Conservation (phyloP, 108 stramenopile genomes). For the Seminavis robusta region DNA sequence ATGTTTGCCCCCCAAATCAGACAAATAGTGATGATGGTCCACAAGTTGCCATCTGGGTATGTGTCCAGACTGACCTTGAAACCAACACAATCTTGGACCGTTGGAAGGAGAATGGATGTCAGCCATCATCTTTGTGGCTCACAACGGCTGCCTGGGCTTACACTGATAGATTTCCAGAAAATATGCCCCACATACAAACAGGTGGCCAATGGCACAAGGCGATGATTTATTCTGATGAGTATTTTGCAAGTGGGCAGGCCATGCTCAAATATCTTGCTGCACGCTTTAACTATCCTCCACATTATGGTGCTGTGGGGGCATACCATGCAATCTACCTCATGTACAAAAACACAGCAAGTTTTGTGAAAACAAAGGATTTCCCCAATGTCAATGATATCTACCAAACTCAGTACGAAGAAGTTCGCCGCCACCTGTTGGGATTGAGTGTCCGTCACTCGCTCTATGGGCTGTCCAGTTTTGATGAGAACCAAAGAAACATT, state of each 20-base stretch:
- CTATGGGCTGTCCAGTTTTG: conserved; percentile 47
- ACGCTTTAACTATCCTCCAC: conserved; percentile 19
- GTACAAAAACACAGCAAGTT: conserved; percentile 23
- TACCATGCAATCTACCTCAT: conserved; percentile 23
- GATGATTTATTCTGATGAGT: conserved; percentile 38
- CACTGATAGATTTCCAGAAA: conserved; percentile 21
- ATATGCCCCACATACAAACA: conserved; percentile 37
- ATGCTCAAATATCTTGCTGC: conserved; percentile 11
- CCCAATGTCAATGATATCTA: too few relatives aligned
- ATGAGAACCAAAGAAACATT: conserved; percentile 39
- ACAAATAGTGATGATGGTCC: neutral
- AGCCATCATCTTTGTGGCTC: conserved; percentile 28
- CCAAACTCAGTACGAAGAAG: too few relatives aligned
- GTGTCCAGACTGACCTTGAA: conserved; percentile 28
- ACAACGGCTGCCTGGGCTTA: conserved; percentile 43
- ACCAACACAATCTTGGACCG: conserved; percentile 23
- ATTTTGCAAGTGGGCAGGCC: conserved; percentile 31
- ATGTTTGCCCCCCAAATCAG: neutral
- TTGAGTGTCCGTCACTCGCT: conserved; percentile 44
- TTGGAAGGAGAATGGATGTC: conserved; percentile 35
- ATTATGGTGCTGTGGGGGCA: conserved; percentile 33
- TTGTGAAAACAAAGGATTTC: too few relatives aligned
- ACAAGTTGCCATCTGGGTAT: conserved; percentile 36
- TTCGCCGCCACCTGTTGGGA: conserved; percentile 32
- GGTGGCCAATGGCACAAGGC: conserved; percentile 46